Base-by-base conservation (phyloP, 148 eudicot species). In the Amaranthus palmeri region DNA sequence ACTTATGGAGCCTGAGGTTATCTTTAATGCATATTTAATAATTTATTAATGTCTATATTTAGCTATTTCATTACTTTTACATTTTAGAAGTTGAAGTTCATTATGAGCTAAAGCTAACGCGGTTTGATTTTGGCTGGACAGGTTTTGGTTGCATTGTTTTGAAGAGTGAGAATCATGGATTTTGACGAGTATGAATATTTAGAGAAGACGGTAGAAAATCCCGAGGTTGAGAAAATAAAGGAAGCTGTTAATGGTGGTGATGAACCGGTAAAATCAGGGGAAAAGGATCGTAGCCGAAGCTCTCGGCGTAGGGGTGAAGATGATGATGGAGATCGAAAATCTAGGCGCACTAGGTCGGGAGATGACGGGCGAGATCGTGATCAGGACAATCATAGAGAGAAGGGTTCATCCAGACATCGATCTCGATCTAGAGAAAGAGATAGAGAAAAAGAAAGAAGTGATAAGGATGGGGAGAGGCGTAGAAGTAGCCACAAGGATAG, bases 131-230 rank as follows among this genome's bases (percentile, higher is more conserved):
- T 42, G 10, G 36, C 4, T 53, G 46, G 57, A 12, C 50, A 62
- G 13, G 25, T 54, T 17, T 40, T 55, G 55, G 18, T 49, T 25
- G 71, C 47, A 57, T 70, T 72, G 43, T 62, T 55, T 73, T 60
- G 54, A 64, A 68, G 65, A 54, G 63, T 43, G 48, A 46, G 43
- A 52, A 25, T 50, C 13, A 90, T 92, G 97, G 96, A 87, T 81
- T 88, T 86, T 74, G 91, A 90, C 50, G 97, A 92, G 84, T 86
- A 85, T 77, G 91, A 90, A 48, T 90, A 85, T 73, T 69, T 90
- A 76, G 97, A 92, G 85, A 92, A 90, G 71, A 77, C 76, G 3
- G 89, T 85, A 46, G 93, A 88, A 74, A 77, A 81, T 79, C 72
- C 81, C 1, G 92, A 88, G 52, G 55, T 74, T 42, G 77, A 76